These are phyloP conservation scores for Wickerhamomyces xylosicus DNA, from an alignment of 805 yeast species.

Conservation along the genomic window DNA sequence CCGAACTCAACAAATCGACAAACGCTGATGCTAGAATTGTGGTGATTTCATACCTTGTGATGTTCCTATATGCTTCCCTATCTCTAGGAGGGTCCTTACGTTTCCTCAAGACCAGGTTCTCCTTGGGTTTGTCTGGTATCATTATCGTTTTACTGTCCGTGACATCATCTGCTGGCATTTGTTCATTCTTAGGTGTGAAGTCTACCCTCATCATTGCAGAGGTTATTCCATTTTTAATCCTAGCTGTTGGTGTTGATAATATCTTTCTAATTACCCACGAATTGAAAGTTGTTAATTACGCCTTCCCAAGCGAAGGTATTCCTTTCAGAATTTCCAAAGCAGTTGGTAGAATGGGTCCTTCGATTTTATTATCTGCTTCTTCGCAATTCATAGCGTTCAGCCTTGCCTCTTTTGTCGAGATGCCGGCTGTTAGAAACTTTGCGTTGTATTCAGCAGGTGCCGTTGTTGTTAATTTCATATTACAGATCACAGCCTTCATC, in stretches of 20 bases:
- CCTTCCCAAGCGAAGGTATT: conserved; percentile 35
- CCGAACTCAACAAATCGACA: conserved; percentile 74
- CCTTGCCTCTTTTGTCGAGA: conserved; percentile 69
- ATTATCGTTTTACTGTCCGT: conserved; percentile 75
- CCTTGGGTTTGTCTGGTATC: conserved; percentile 79
- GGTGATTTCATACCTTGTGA: conserved; percentile 62
- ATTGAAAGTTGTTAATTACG: conserved; percentile 41
- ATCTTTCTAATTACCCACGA: conserved; percentile 82
- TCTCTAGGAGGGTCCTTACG: conserved; percentile 55
- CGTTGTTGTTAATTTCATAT: conserved; percentile 57
- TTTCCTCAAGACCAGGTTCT: conserved; percentile 45
- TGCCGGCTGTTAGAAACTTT: conserved; percentile 96
- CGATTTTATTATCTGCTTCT: conserved; percentile 66
- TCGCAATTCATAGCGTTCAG: conserved; percentile 75
- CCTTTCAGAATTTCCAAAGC: conserved; percentile 55
- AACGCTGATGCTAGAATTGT: conserved; percentile 70
- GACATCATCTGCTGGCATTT: conserved; percentile 70
- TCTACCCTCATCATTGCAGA: conserved; percentile 92
- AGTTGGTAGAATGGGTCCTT: conserved; percentile 74
- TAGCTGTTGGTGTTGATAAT: conserved; percentile 96
- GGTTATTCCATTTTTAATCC: conserved; percentile 85
- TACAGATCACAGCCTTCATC: conserved; percentile 78
- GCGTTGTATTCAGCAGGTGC: conserved; percentile 89
- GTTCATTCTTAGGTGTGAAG: conserved; percentile 65
- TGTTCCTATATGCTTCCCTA: conserved; percentile 83